Evolutionary conservation across 345 rosid species (phyloP).

Genomic region (Syzygium jambos): DNA sequence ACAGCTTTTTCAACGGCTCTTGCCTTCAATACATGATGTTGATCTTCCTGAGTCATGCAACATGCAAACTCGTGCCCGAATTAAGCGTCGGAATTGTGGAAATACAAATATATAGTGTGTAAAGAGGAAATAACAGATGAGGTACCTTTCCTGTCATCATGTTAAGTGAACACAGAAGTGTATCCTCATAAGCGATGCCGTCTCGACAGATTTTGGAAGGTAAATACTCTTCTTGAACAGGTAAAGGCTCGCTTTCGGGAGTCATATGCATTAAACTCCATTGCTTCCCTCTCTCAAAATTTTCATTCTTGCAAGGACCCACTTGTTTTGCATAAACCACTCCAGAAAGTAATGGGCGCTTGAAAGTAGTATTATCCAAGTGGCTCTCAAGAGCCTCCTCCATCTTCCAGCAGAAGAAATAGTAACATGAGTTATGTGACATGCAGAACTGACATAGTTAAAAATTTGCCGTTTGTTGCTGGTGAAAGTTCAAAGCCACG

Average conservation of each 20-base stretch:
- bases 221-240: neutral
- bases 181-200: too few species aligned
- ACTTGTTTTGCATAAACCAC: neutral
- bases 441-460: neutral
- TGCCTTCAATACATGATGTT: neutral
- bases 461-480: neutral
- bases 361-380: neutral
- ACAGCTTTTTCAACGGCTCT: neutral
- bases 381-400: neutral
- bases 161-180: neutral
- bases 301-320: neutral
- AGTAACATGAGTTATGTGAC: neutral
- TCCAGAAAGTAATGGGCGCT: neutral
- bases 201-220: too few species aligned
- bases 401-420: neutral
- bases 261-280: neutral
- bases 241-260: neutral
- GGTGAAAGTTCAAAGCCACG: accelerated
- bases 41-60: neutral
- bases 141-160: neutral
- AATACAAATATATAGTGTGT: neutral
- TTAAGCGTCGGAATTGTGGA: neutral
- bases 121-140: neutral
- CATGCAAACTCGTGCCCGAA: neutral
- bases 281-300: neutral